Base-by-base conservation (phyloP, 352 stramenopile species). In the Phytopythium mirpurense region DNA sequence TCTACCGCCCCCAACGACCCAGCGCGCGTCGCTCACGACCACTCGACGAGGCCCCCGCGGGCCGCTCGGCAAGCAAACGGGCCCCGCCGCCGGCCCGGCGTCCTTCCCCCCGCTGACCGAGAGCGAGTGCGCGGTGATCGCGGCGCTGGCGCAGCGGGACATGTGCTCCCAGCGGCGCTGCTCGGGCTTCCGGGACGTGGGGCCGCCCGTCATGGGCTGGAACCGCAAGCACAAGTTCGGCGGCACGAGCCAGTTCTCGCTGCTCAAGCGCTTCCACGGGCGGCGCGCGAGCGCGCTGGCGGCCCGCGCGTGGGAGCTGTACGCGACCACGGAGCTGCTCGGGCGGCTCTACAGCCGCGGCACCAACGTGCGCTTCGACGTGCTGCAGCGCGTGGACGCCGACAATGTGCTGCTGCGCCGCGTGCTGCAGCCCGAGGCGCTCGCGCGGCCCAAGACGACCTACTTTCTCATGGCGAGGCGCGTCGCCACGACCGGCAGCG, bases 361-460 rank as follows among this genome's bases (percentile, higher is more conserved):
- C 12, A 56, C 63, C 32, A 60, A 72, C 52, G 61, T 68, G 54
- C 52, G 56, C n/a, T 69, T 75, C 37, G 50, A 71, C 40, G 55
- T 68, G 3, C 37, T 76, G 38, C 67, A 76, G 55, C 60, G 63
- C 44, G 55, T 76, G n/a, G 60, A 70, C 55, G 62, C 38, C 31
- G 50, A 63, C 57, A 60, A 65, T 38, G 51, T 68, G 38, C 48
- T 76, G 18, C 67, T 76, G 40, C 61, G 57, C 26, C 63, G 67
- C 5, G 61, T 59, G 18, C 56, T 76, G 10, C 57, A 62, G 40
- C 70, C 63, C 11, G 59, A 75, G n/a, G 41, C 54, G 44, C 55
- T 67, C 6, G 35, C 26, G 42, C 24, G 56, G 10, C 67, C 57
- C 12, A 63, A 62, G 23, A 43, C 56, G 34, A 72, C 67, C 29